Percentiles rank a stretch among this genome's conserved stretches.
phyloP scores from a whole-genome alignment of 2,329 filamentous ascomycete species.

The Colletotrichum abscissum region DNA sequence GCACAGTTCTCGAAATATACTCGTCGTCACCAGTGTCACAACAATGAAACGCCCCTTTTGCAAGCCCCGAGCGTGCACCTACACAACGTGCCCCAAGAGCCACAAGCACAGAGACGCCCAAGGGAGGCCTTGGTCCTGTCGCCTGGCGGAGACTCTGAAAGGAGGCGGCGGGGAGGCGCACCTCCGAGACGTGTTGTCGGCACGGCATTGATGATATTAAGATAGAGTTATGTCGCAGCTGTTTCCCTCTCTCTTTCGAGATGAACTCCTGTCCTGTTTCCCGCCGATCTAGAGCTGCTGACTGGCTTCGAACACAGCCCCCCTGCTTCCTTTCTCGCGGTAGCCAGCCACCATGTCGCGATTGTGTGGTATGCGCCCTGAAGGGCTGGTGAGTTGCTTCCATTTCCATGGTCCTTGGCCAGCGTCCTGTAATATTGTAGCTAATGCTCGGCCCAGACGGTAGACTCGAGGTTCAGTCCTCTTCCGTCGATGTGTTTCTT shows the following conservation, averaged over 20 bases:
- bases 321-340: constrained; percentile 13
- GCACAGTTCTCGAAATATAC: constrained; percentile 33
- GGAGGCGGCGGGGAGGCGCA: constrained; percentile 10
- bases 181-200: constrained; percentile 23
- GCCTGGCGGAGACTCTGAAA: not conserved
- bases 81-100: constrained; percentile 17
- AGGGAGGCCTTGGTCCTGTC: not conserved
- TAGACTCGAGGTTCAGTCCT: constrained; percentile 27
- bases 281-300: constrained; percentile 24
- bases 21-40: constrained; percentile 33
- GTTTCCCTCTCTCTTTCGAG: constrained; percentile 7
- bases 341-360: constrained; percentile 32
- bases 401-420: not conserved
- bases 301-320: constrained; percentile 6
- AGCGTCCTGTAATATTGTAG: not conserved
- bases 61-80: constrained; percentile 34
- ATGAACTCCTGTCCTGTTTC: constrained; percentile 30
- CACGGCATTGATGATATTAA: constrained; percentile 32
- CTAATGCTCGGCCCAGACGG: constrained; percentile 17
- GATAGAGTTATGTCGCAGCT: constrained; percentile 33
- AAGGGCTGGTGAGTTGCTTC: constrained; percentile 31
- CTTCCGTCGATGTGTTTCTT: constrained; percentile 44
- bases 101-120: constrained; percentile 26
- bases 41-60: constrained; percentile 34
- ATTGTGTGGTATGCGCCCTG: constrained; percentile 34